These are phyloP conservation scores for Paramecium tetraurelia DNA, from an alignment of 73 alveolate genomes.

Conservation along the genomic window DNA sequence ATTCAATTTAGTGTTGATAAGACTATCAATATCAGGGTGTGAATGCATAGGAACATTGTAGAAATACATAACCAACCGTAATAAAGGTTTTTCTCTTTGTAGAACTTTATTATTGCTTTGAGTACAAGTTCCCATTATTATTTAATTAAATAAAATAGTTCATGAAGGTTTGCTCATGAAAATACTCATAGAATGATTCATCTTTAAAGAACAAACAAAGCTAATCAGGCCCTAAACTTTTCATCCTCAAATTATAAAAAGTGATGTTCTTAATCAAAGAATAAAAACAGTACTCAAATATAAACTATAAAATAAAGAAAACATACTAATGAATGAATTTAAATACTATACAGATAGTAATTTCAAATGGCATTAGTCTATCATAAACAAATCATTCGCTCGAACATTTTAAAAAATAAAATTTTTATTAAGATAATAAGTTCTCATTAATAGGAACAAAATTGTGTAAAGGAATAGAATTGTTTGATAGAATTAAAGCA, in stretches of 20 bases:
- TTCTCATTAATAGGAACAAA: slow-evolving; percentile 79
- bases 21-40: not conserved
- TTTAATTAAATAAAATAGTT: not conserved
- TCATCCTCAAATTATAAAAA: not conserved
- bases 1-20: not conserved
- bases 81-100: not conserved
- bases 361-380: too few species aligned
- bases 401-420: slow-evolving; percentile 85
- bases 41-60: not conserved
- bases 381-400: too few species aligned
- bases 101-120: not conserved
- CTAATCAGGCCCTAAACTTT: not conserved
- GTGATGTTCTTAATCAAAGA: not conserved
- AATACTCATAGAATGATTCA: not conserved
- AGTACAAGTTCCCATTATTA: not conserved
- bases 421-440: slow-evolving; percentile 83
- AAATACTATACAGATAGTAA: too few species aligned
- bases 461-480: slow-evolving; percentile 87
- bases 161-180: not conserved
- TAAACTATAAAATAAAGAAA: too few species aligned
- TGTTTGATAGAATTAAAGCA: slow-evolving; percentile 74
- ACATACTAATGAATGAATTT: too few species aligned
- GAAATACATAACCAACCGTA: not conserved
- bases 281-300: not conserved
- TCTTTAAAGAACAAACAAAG: not conserved